phyloP scores from a whole-genome alignment of 495 filamentous ascomycete species.

The Hyphodiscus hymeniophilus region DNA sequence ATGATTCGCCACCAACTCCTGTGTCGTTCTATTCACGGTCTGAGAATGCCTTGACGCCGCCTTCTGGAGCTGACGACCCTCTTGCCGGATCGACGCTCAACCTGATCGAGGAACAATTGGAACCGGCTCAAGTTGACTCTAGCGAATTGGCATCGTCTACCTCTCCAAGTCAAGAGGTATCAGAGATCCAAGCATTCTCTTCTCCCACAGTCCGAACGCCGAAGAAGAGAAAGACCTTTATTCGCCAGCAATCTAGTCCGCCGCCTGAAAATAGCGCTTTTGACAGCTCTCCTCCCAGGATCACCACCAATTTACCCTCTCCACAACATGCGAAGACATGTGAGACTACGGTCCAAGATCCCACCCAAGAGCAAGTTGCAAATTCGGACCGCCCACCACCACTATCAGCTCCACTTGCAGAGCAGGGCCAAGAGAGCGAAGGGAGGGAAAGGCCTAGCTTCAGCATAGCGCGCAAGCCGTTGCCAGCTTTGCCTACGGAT shows the following conservation, averaged over 20 bases:
- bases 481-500: slow-evolving; percentile 38
- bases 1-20: slow-evolving; percentile 14
- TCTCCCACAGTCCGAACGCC: neutral
- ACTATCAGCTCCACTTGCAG: slow-evolving; percentile 9
- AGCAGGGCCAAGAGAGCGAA: neutral
- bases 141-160: too few relatives aligned
- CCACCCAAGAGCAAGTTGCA: too few relatives aligned
- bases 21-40: slow-evolving; percentile 11
- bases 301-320: too few relatives aligned
- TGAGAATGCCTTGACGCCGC: slow-evolving; percentile 12
- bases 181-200: neutral
- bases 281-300: too few relatives aligned
- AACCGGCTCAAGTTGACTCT: neutral
- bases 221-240: slow-evolving; percentile 1
- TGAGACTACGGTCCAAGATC: too few relatives aligned
- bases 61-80: slow-evolving; percentile 10
- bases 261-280: neutral
- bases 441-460: slow-evolving; percentile 1
- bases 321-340: too few relatives aligned
- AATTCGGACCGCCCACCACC: neutral
- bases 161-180: too few relatives aligned
- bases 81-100: neutral
- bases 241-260: neutral
- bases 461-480: slow-evolving; percentile 31
- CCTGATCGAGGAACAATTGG: neutral